Evolutionary conservation across 1,284 basidiomycete species (phyloP).

Genomic region (Puccinia coronata): DNA sequence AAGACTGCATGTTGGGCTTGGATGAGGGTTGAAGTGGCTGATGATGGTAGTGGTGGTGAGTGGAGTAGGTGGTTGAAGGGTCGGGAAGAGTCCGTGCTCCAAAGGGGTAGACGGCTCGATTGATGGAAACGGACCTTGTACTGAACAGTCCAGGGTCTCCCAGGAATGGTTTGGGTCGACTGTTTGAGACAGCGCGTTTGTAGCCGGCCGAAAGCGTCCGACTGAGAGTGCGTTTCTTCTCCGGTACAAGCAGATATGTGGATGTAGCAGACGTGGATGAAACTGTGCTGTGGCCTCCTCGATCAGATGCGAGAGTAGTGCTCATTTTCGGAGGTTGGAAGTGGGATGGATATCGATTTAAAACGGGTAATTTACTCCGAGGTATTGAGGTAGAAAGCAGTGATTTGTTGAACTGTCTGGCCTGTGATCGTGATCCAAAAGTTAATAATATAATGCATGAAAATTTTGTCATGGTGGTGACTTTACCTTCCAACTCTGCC

Average conservation of each 20-base stretch:
- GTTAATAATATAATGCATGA: no score
- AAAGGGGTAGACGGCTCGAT: background rate
- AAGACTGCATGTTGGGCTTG: background rate
- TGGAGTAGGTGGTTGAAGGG: no score
- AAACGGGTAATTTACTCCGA: conserved; percentile 2
- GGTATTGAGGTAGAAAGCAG: conserved; percentile 13
- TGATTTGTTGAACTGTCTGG: conserved; percentile 48
- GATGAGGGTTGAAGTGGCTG: background rate
- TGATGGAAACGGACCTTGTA: conserved; percentile 2
- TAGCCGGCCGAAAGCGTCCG: conserved; percentile 42
- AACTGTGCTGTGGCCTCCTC: background rate
- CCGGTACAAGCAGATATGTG: conserved; percentile 13
- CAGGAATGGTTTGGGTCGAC: conserved; percentile 25
- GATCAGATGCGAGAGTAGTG: background rate
- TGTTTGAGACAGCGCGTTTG: conserved; percentile 45
- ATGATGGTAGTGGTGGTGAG: no score
- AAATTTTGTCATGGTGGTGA: no score
- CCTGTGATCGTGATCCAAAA: background rate
- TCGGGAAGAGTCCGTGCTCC: background rate
- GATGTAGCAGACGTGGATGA: background rate
- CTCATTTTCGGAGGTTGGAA: conserved; percentile 10
- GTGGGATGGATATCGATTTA: background rate
- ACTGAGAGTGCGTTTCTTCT: conserved; percentile 37
- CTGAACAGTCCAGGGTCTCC: conserved; percentile 22
- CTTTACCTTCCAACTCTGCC: conserved; percentile 37